A percentile compares a stretch with the other conserved stretches of the same genome.
Conservation (phyloP, 768 basidiomycete genomes). For the Leccinum fibrillosum region DNA sequence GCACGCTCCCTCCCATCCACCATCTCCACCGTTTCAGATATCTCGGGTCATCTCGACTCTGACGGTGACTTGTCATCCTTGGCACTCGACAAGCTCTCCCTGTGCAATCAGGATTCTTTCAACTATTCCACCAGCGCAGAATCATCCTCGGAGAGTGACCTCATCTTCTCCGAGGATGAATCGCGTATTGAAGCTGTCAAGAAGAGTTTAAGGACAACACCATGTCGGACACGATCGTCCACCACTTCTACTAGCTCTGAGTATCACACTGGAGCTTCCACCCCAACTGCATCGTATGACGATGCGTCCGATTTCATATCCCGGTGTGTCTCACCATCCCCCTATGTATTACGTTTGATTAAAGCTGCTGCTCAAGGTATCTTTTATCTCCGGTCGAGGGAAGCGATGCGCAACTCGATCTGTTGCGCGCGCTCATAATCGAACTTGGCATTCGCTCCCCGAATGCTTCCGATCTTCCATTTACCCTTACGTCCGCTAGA, state of each 20-base stretch:
- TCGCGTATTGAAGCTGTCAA: background rate
- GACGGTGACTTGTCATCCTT: slow-evolving; percentile 11
- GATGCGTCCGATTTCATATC: slow-evolving; percentile 29
- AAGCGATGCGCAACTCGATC: slow-evolving; percentile 40
- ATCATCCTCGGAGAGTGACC: slow-evolving; percentile 8
- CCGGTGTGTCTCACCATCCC: slow-evolving; percentile 11
- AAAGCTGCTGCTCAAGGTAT: slow-evolving; percentile 12
- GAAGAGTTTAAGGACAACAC: background rate
- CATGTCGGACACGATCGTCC: slow-evolving; percentile 1
- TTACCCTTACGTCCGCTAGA: slow-evolving; percentile 63
- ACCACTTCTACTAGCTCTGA: slow-evolving; percentile 6
- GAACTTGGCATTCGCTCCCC: slow-evolving; percentile 64
- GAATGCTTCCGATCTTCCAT: slow-evolving; percentile 46
- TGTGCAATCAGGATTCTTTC: slow-evolving; percentile 5
- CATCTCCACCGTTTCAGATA: slow-evolving; percentile 10
- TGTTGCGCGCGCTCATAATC: slow-evolving; percentile 72
- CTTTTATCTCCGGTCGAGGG: slow-evolving; percentile 20
- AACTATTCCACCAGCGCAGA: slow-evolving; percentile 1
- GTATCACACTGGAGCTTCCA: slow-evolving; percentile 7
- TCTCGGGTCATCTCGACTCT: background rate
- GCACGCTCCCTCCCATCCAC: slow-evolving; percentile 13
- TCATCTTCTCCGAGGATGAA: background rate
- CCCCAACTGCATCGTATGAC: slow-evolving; percentile 20
- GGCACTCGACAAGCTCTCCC: slow-evolving; percentile 19
- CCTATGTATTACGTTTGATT: background rate